These are phyloP conservation scores for Malassezia globosa DNA, from an alignment of 1,284 basidiomycete species.

Conservation along the genomic window DNA sequence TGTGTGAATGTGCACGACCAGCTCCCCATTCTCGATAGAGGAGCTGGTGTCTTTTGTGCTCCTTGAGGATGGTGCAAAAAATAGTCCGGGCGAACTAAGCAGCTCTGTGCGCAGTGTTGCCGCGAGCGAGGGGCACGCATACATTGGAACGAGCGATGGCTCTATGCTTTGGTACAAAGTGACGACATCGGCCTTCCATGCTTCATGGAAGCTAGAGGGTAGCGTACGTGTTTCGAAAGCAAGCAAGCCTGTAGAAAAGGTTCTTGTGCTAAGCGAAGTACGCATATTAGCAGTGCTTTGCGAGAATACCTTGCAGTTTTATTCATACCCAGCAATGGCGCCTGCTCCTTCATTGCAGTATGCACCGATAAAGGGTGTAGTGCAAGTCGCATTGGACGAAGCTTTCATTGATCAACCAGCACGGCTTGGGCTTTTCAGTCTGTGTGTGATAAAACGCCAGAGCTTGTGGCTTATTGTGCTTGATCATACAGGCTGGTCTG, in stretches of 20 bases:
- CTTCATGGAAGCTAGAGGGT: conserved; percentile 8
- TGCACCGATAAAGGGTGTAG: conserved; percentile 18
- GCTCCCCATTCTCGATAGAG: too few species aligned
- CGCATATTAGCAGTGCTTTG: conserved; percentile 16
- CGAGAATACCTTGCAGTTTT: conserved; percentile 21
- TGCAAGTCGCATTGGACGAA: conserved; percentile 21
- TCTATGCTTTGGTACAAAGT: conserved; percentile 1
- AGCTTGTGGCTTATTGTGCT: conserved; percentile 32
- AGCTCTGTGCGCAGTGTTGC: conserved; percentile 1
- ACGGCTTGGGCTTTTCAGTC: conserved; percentile 24
- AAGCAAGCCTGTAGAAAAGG: conserved; percentile 16
- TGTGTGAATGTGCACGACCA: neutral
- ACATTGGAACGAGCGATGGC: conserved; percentile 10
- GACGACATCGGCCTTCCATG: neutral
- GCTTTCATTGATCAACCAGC: conserved; percentile 13
- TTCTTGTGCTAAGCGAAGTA: conserved; percentile 11
- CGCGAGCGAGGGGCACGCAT: neutral
- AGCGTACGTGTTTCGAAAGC: conserved; percentile 7
- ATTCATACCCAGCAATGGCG: conserved; percentile 14
- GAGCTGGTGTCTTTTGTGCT: neutral
- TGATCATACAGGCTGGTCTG: conserved; percentile 21
- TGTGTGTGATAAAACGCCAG: conserved; percentile 37
- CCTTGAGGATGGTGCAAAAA: neutral
- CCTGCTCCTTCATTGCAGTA: conserved; percentile 6
- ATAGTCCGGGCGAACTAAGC: conserved; percentile 6